Conservation (phyloP, 2,329 filamentous ascomycete genomes). For the Xylariaceae sp. region DNA sequence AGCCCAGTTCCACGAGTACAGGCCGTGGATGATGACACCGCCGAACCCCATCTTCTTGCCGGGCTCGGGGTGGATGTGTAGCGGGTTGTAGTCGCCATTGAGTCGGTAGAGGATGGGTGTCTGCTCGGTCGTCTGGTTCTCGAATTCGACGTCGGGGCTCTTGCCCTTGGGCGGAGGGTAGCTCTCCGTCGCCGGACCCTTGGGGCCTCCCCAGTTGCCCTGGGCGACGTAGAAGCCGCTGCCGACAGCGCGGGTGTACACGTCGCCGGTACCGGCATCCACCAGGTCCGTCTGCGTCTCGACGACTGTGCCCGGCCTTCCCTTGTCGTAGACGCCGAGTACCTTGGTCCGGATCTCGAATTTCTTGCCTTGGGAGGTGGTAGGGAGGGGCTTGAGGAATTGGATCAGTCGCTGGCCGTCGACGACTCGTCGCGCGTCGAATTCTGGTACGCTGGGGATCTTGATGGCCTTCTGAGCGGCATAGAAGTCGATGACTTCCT, state of each 20-base stretch:
- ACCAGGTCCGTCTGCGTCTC: slow-evolving; percentile 81
- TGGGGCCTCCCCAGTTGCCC: slow-evolving; percentile 84
- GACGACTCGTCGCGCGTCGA: slow-evolving; percentile 76
- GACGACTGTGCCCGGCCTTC: slow-evolving; percentile 79
- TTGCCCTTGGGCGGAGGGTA: slow-evolving; percentile 78
- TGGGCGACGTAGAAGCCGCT: slow-evolving; percentile 83
- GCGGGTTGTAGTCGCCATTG: slow-evolving; percentile 93
- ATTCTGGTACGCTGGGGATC: slow-evolving; percentile 78
- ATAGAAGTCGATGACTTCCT: slow-evolving; percentile 87
- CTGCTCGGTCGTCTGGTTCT: slow-evolving; percentile 73
- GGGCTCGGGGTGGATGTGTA: slow-evolving; percentile 86
- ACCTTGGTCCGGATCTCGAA: slow-evolving; percentile 83
- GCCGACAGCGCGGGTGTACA: slow-evolving; percentile 73
- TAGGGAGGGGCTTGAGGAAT: slow-evolving; percentile 77
- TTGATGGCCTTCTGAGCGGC: slow-evolving; percentile 67
- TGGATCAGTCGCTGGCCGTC: slow-evolving; percentile 84
- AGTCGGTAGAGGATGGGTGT: slow-evolving; percentile 81
- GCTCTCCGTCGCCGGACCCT: slow-evolving; percentile 80
- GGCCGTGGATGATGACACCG: slow-evolving; percentile 85
- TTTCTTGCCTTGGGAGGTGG: slow-evolving; percentile 71
- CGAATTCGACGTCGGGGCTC: slow-evolving; percentile 72
- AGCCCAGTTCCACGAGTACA: slow-evolving; percentile 86
- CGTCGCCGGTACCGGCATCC: slow-evolving; percentile 70
- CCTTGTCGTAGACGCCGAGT: slow-evolving; percentile 89
- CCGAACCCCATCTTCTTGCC: slow-evolving; percentile 91